Evolutionary conservation across 345 rosid genomes (phyloP).

Genomic region (Gossypium thurberi): DNA sequence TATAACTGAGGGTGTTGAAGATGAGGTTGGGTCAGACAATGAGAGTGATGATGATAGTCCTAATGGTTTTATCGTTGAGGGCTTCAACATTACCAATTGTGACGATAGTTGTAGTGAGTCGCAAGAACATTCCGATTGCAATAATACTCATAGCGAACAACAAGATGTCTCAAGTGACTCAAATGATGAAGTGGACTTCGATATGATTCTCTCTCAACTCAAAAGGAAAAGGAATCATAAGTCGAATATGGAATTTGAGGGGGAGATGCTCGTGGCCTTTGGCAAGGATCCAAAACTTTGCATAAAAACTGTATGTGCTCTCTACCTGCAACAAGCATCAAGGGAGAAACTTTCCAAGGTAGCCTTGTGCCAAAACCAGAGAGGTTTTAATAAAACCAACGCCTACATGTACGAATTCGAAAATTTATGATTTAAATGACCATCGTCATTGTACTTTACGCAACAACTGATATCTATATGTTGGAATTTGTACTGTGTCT

Average conservation of each 20-base stretch:
- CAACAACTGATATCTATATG: neutral
- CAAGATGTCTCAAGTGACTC: conserved; percentile 15
- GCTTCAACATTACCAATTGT: conserved; percentile 20
- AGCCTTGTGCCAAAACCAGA: conserved; percentile 32
- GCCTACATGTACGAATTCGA: conserved; percentile 40
- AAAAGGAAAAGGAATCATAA: conserved; percentile 40
- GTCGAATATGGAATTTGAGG: conserved; percentile 46
- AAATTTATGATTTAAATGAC: neutral
- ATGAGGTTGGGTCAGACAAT: conserved; percentile 34
- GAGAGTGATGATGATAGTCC: conserved; percentile 51
- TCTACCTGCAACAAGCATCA: conserved; percentile 53
- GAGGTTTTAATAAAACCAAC: conserved; percentile 66
- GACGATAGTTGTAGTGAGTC: neutral
- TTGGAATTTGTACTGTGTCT: conserved; percentile 8
- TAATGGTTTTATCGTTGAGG: conserved; percentile 45
- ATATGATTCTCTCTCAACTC: conserved; percentile 34
- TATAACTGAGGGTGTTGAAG: conserved; percentile 27
- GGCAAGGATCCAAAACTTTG: conserved; percentile 62
- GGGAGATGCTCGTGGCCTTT: conserved; percentile 64
- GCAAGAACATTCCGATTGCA: conserved; percentile 5
- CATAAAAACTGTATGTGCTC: conserved; percentile 77
- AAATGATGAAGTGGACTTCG: conserved; percentile 29
- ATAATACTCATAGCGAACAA: neutral
- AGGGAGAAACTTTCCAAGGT: conserved; percentile 39
- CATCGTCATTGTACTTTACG: neutral